Evolutionary conservation across 75 land plant genomes (phyloP).

Genomic region (Adiantum capillusveneris): DNA sequence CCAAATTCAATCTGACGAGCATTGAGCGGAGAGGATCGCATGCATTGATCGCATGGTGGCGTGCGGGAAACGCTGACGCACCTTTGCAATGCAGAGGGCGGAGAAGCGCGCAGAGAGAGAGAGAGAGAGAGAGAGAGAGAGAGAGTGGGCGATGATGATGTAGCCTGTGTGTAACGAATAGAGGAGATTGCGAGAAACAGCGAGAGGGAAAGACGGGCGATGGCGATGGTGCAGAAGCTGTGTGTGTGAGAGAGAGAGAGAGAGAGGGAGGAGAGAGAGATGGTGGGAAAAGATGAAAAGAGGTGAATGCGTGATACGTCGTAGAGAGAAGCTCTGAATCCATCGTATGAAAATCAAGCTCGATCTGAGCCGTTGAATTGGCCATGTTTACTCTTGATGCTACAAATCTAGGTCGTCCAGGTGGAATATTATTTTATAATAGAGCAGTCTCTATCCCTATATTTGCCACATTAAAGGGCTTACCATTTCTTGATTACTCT

Average conservation of each 20-base stretch:
- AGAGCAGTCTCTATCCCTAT: not conserved
- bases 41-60: too few species aligned
- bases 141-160: not conserved
- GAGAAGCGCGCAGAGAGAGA: not conserved
- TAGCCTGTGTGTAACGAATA: not conserved
- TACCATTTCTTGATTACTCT: not conserved
- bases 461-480: not conserved
- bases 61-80: too few species aligned
- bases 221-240: not conserved
- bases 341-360: not conserved
- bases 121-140: not conserved
- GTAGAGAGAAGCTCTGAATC: conserved; percentile 1
- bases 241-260: conserved; percentile 7
- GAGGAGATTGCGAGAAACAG: not conserved
- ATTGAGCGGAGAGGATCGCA: too few species aligned
- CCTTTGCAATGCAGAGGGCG: too few species aligned
- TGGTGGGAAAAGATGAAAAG: not conserved
- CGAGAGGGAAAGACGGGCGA: not conserved
- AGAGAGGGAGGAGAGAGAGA: conserved; percentile 9
- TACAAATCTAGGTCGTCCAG: too few species aligned
- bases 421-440: too few species aligned
- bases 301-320: not conserved
- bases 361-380: too few species aligned
- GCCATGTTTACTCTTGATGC: too few species aligned
- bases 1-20: too few species aligned